Conservation (phyloP, 2,329 filamentous ascomycete species). For the Ophiostoma montium region DNA sequence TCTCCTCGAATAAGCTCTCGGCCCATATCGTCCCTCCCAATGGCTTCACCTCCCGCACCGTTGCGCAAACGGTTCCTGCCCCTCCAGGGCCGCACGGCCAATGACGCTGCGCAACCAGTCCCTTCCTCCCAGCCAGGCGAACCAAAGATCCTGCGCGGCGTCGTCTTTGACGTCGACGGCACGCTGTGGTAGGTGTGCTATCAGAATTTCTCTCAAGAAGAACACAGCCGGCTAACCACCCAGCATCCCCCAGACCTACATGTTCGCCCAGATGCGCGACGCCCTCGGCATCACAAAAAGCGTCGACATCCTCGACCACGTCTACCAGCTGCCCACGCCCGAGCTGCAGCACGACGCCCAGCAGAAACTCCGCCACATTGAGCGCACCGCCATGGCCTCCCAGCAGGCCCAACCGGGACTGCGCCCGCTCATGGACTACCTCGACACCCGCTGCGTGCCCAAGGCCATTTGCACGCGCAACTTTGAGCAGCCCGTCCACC, state of each 20-base stretch:
- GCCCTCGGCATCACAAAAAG: constrained; percentile 58
- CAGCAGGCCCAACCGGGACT: constrained; percentile 78
- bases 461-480: constrained; percentile 92
- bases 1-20: neutral
- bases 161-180: constrained; percentile 89
- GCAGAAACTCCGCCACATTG: constrained; percentile 62
- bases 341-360: constrained; percentile 49
- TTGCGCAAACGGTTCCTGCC: constrained; percentile 40
- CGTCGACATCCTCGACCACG: constrained; percentile 78
- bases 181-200: constrained; percentile 74
- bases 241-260: constrained; percentile 84
- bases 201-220: too few species aligned
- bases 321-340: constrained; percentile 54
- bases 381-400: constrained; percentile 62
- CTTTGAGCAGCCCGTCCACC: constrained; percentile 66
- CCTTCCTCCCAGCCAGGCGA: neutral
- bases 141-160: constrained; percentile 32
- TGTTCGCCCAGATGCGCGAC: constrained; percentile 78
- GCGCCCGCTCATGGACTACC: constrained; percentile 62
- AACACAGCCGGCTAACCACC: too few species aligned
- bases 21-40: neutral
- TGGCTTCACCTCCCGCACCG: constrained; percentile 11
- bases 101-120: constrained; percentile 10
- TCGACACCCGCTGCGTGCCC: constrained; percentile 50
- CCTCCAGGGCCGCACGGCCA: constrained; percentile 25